Percentiles rank a stretch among this genome's conserved stretches.
These are phyloP conservation scores for Yarrowia yakushimensis DNA, from an alignment of 805 yeast genomes.

Conservation along the genomic window DNA sequence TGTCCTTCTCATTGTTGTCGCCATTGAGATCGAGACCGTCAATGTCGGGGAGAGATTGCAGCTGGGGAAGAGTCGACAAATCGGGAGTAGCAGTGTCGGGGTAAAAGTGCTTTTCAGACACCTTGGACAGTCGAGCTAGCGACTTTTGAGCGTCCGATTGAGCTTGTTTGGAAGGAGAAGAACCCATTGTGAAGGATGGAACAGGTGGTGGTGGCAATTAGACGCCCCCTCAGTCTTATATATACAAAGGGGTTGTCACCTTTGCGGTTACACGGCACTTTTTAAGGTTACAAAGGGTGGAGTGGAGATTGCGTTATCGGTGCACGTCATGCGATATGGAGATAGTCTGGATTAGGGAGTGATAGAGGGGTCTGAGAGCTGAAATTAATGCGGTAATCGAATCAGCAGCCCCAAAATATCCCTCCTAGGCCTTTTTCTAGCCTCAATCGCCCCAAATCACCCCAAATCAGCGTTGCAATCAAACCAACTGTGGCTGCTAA, in stretches of 20 bases:
- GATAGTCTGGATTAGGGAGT: too few species aligned
- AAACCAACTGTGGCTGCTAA: too few species aligned
- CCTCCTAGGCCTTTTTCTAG: too few species aligned
- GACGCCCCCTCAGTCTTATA: background rate
- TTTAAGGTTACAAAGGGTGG: slow-evolving; percentile 12
- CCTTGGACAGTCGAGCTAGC: slow-evolving; percentile 2
- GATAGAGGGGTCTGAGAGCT: too few species aligned
- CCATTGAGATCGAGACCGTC: slow-evolving; percentile 7
- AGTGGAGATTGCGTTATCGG: slow-evolving; percentile 23
- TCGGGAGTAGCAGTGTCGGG: slow-evolving; percentile 8
- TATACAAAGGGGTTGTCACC: background rate
- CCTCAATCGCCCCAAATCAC: too few species aligned
- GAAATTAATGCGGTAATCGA: too few species aligned
- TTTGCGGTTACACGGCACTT: slow-evolving; percentile 18
- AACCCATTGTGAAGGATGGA: background rate
- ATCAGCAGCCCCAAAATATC: too few species aligned
- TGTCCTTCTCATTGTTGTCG: background rate
- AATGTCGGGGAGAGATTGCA: background rate
- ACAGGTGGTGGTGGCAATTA: too few species aligned
- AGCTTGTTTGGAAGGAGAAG: slow-evolving; percentile 3
- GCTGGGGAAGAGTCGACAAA: slow-evolving; percentile 1
- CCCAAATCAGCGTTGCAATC: too few species aligned
- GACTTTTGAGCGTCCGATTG: slow-evolving; percentile 11
- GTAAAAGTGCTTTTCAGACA: slow-evolving; percentile 12
- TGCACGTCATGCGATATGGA: background rate